Conservation (phyloP, 805 yeast species). For the Wickerhamomyces tratensis region DNA sequence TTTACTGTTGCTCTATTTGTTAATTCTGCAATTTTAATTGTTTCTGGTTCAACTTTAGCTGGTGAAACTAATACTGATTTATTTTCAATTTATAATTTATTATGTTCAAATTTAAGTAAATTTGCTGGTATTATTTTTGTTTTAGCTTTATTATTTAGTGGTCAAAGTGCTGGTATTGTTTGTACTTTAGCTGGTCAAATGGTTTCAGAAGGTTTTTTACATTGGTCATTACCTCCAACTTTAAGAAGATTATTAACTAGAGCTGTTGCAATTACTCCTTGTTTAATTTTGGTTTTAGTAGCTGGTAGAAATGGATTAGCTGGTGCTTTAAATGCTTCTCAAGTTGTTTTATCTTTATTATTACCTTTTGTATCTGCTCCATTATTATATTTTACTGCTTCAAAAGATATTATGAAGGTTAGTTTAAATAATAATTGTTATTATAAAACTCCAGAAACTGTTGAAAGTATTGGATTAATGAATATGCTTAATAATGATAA, state of each 20-base stretch:
- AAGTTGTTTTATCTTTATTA: slow-evolving; percentile 71
- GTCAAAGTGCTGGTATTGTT: slow-evolving; percentile 93
- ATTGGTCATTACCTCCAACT: slow-evolving; percentile 76
- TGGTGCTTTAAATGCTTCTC: slow-evolving; percentile 71
- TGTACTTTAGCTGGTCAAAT: slow-evolving; percentile 91
- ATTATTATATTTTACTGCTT: slow-evolving; percentile 69
- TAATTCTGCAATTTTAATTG: slow-evolving; percentile 80
- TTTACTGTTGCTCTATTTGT: slow-evolving; percentile 89
- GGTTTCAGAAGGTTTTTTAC: slow-evolving; percentile 85
- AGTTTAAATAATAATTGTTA: slow-evolving; percentile 17
- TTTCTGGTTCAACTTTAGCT: slow-evolving; percentile 80
- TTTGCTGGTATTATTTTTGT: slow-evolving; percentile 81
- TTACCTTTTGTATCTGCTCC: slow-evolving; percentile 89
- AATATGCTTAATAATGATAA: slow-evolving; percentile 2
- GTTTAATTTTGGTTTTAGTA: slow-evolving; percentile 61
- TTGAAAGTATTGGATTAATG: slow-evolving; percentile 10
- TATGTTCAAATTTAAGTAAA: slow-evolving; percentile 52
- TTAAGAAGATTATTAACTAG: slow-evolving; percentile 74
- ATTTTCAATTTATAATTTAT: slow-evolving; percentile 65
- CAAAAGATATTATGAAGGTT: slow-evolving; percentile 58
- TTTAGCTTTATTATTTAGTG: slow-evolving; percentile 75
- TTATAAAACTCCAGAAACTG: slow-evolving; percentile 4
- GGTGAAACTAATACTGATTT: slow-evolving; percentile 52
- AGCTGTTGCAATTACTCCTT: slow-evolving; percentile 78
- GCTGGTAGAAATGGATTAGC: slow-evolving; percentile 80